These are phyloP conservation scores for Zymoseptoria crescenta DNA, from an alignment of 2,329 filamentous ascomycete species.

Conservation along the genomic window DNA sequence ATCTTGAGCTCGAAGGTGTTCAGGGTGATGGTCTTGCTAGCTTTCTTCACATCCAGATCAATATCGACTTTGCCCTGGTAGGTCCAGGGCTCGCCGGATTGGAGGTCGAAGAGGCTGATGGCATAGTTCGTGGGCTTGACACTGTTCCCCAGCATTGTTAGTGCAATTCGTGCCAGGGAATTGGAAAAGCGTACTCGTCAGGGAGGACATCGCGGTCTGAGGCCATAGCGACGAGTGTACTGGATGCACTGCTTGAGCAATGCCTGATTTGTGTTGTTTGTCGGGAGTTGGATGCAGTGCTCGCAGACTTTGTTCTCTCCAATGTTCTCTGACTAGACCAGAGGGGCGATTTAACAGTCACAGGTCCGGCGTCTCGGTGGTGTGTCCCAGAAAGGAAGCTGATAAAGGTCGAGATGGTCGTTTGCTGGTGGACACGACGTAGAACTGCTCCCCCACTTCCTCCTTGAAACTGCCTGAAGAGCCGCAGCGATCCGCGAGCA, in stretches of 20 bases:
- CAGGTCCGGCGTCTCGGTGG: not conserved
- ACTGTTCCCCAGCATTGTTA: constrained; percentile 31
- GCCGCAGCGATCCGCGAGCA: not conserved
- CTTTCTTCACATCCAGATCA: constrained; percentile 61
- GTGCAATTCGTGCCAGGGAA: not conserved
- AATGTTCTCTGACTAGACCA: not conserved
- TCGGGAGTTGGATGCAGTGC: not conserved
- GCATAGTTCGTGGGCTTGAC: constrained; percentile 82
- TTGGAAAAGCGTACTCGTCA: constrained; percentile 30
- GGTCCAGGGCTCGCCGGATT: constrained; percentile 62
- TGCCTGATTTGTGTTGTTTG: constrained; percentile 7
- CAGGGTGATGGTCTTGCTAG: constrained; percentile 69
- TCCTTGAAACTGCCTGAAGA: not conserved
- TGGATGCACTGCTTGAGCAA: constrained; percentile 28
- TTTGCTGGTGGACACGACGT: not conserved
- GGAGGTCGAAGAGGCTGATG: constrained; percentile 71
- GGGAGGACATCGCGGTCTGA: constrained; percentile 41
- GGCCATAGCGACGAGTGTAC: constrained; percentile 34
- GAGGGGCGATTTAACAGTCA: not conserved
- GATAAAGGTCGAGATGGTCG: not conserved
- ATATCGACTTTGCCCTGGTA: constrained; percentile 85
- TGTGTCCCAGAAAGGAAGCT: constrained; percentile 1
- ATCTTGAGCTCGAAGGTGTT: constrained; percentile 83
- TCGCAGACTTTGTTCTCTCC: not conserved
- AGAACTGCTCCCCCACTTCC: not conserved